A percentile compares a stretch with the other conserved stretches of the same genome.
phyloP scores from a whole-genome alignment of 257 asterid genomes.

The Ophiorrhiza pumila region DNA sequence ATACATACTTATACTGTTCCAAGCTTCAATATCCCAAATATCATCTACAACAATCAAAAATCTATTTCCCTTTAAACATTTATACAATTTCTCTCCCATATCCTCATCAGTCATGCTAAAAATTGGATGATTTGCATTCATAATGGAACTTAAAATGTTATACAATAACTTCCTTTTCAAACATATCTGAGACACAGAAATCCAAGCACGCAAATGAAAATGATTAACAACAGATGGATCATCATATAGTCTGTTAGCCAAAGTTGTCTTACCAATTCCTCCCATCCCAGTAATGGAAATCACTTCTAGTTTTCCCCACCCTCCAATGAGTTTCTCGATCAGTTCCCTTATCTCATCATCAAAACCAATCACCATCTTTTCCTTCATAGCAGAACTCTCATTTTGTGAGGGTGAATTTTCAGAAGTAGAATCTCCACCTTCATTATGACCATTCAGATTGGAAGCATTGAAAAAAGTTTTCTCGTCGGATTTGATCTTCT shows the following conservation, averaged over 20 bases:
- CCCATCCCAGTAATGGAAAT: neutral
- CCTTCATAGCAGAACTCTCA: too few species aligned
- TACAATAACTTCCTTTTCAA: neutral
- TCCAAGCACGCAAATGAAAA: neutral
- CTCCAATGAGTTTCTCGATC: neutral
- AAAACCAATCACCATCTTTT: neutral
- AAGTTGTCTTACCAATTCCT: conserved; percentile 5
- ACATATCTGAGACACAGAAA: neutral
- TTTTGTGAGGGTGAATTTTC: too few species aligned
- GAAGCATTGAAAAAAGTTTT: too few species aligned
- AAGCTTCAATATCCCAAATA: neutral
- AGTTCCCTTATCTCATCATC: neutral
- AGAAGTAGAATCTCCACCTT: too few species aligned
- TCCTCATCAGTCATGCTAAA: neutral
- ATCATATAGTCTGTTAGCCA: neutral
- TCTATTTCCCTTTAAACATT: neutral
- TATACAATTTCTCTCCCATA: conserved; percentile 1
- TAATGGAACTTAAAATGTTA: neutral
- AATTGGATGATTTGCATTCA: neutral
- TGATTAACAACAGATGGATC: neutral
- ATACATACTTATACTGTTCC: neutral
- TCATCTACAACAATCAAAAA: too few species aligned
- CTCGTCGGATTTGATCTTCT: too few species aligned
- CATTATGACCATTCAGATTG: too few species aligned
- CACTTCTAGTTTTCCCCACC: neutral